Evolutionary conservation across 2,329 filamentous ascomycete genomes (phyloP), one percentile per base, ranked within the genome.

Genomic region (Thermothelomyces thermophilus): DNA sequence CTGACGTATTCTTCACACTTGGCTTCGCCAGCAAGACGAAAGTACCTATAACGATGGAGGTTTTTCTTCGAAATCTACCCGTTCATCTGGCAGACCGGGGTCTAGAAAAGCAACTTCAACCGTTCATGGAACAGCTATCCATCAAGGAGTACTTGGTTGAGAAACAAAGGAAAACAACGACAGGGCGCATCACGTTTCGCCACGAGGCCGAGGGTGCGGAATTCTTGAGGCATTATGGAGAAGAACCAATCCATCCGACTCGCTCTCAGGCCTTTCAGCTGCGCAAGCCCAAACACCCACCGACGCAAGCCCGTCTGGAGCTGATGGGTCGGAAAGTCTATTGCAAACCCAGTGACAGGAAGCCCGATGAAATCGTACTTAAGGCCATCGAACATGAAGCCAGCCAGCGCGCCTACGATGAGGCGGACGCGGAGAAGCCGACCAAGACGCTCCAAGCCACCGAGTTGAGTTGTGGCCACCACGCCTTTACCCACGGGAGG

Each of bases 111-210:
- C 69, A 72, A 43, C 64, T 80, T 1, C 46, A 57, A 14, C 68
- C 70, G 0, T 60, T 68, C 24, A 68, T 79, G 60, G 58, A 62
- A 0, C 54, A 41, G 0, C 63, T 80, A 2, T 50, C 55, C 1
- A 74, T 79, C 41, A 33, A 46, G 1, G 64, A 71, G 6, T 80
- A 70, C 64, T 46, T 47, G 0, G 75, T 70, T 53, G 63, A 73
- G 1, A 78, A 77, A 51, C 60, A 64, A 0, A 61, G 58, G 2
- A 59, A 60, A 3, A 70, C 62, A 17, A 37, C 34, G 0, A 58
- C 62, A 16, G 75, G 66, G 3, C 68, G 63, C 45, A 53, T 79
- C 40, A 70, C 66, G 0, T 80, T 80, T 45, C 64, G 73, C 2
- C 24, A 65, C 1, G 39, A 41, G 0, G 14, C 46, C 0, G 69